Base-by-base conservation (phyloP, 805 yeast species). In the Yamadazyma olivae region DNA sequence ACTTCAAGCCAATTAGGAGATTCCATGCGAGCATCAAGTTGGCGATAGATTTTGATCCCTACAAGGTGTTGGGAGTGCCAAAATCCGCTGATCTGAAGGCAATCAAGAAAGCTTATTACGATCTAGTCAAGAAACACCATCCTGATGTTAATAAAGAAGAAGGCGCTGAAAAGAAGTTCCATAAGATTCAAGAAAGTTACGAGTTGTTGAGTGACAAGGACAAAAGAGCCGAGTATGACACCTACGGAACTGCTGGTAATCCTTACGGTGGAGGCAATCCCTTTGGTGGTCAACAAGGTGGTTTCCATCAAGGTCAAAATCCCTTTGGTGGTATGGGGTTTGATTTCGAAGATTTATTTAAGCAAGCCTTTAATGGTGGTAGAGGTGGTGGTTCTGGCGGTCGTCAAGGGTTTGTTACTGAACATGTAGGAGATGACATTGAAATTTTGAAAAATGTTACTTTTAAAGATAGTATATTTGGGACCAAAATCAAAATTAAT, bases 111-210 rank as follows among this genome's bases (percentile, higher is more conserved):
- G 91, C 96, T 2, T 93, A 93, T 65, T 89, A 89, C 58, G 83
- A 88, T 53, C 68, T 93, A 45, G 99, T 97, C 12, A 93, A 93
- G 61, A 77, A 91, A 58, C 89, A 70, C 60, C 99, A 93, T 61
- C 99, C 99, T 0, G 99, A 93, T 66, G 86, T 93, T 30, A 93
- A 91, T 61, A 93, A 91, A 61, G 96, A 86, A 45, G 75, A 77
- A 17, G 91, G 76, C 14, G 93, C 98, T 0, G 95, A 91, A 50
- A 77, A 79, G 54, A 80, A 80, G 59, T 93, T 93, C 66, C 98
- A 93, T 54, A 87, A 85, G 51, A 76, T 93, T 46, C 98, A 91
- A 56, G 93, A 85, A 45, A 95, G 97, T 1, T 93, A 95, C 55
- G 99, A 93, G 61, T 77, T 93, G 24, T 70, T 93, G 53, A 80